Conservation (phyloP, 371 early-diverging fungal genomes). For the Circinella minor region DNA sequence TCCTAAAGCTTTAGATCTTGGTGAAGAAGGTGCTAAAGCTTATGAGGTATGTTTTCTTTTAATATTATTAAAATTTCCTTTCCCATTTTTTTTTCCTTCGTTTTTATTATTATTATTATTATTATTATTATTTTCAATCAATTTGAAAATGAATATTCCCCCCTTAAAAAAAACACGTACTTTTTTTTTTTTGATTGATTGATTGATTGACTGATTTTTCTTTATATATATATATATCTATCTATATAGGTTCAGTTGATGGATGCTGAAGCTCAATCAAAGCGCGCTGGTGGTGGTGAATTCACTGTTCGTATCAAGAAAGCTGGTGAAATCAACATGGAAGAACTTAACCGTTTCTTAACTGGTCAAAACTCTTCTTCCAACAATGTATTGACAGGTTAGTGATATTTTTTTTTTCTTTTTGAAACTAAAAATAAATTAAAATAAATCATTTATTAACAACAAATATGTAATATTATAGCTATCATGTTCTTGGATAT, state of each 20-base stretch:
- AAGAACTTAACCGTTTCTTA: conserved; percentile 56
- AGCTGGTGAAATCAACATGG: conserved; percentile 61
- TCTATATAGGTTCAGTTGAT: conserved; percentile 51
- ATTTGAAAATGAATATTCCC: no score
- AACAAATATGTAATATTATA: conserved; percentile 1
- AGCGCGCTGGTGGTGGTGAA: conserved; percentile 27
- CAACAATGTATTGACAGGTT: conserved; percentile 51
- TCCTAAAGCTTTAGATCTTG: conserved; percentile 37
- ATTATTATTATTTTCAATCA: no score
- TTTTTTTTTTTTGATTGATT: conserved; percentile 1
- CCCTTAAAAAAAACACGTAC: no score
- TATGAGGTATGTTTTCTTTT: conserved; percentile 43
- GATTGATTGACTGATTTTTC: no score
- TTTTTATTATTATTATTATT: neutral
- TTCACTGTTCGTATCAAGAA: conserved; percentile 62
- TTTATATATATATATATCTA: no score
- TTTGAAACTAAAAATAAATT: no score
- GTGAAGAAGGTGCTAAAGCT: conserved; percentile 34
- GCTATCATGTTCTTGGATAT: conserved; percentile 86
- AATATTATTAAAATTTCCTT: neutral
- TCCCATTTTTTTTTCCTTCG: neutral
- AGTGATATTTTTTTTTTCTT: neutral
- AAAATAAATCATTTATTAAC: no score
- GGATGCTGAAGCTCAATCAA: conserved; percentile 30
- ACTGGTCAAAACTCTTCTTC: conserved; percentile 41